These are phyloP conservation scores for Penicillium palitans DNA, from an alignment of 2,329 filamentous ascomycete genomes.

Conservation along the genomic window DNA sequence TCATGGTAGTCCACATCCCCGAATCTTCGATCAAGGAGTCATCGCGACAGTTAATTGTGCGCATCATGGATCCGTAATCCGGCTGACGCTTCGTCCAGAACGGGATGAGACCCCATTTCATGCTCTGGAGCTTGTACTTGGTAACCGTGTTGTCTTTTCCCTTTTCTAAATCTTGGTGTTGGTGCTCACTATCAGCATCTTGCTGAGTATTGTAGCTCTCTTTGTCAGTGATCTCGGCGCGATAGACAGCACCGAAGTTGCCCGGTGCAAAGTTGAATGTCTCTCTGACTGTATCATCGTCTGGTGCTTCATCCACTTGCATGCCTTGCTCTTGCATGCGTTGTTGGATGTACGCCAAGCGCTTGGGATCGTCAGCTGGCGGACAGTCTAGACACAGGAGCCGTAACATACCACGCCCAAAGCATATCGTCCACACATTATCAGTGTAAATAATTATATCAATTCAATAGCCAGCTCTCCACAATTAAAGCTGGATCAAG, in stretches of 20 bases:
- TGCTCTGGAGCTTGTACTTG: conserved; percentile 80
- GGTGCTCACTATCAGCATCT: conserved; percentile 17
- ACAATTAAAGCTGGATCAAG: not conserved
- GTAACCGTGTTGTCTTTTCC: conserved; percentile 36
- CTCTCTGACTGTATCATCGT: conserved; percentile 69
- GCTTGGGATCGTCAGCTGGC: conserved; percentile 50
- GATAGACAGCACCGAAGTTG: conserved; percentile 80
- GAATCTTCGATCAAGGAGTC: conserved; percentile 74
- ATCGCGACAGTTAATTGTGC: conserved; percentile 92
- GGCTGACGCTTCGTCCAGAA: conserved; percentile 89
- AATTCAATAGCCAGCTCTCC: not conserved
- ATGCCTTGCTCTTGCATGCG: conserved; percentile 74
- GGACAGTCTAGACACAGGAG: not conserved
- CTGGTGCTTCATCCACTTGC: conserved; percentile 68
- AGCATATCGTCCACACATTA: conserved; percentile 69
- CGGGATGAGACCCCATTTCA: conserved; percentile 95
- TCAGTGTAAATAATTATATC: not conserved
- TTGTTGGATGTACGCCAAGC: conserved; percentile 71
- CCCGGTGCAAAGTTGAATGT: conserved; percentile 94
- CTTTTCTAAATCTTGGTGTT: conserved; percentile 17
- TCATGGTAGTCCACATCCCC: conserved; percentile 92
- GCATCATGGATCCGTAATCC: conserved; percentile 73
- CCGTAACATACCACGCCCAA: conserved; percentile 57
- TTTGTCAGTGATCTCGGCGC: conserved; percentile 67
- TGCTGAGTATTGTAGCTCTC: conserved; percentile 40